A percentile compares a stretch with the other conserved stretches of the same genome.
Conservation (phyloP, 2,329 filamentous ascomycete genomes). For the Aspergillus chevalieri region DNA sequence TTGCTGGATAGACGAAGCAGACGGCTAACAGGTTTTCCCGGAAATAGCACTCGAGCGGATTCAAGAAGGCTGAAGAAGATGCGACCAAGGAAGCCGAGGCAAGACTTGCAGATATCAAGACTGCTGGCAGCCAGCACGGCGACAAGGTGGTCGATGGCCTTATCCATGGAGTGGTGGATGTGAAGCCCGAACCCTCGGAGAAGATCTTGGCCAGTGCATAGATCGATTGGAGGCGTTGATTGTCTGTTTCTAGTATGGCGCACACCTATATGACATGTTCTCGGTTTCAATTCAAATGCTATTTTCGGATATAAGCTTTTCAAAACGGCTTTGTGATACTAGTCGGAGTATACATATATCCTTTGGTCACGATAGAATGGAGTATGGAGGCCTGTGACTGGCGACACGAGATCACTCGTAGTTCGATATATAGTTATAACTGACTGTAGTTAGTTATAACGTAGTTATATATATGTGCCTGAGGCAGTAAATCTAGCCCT, state of each 20-base stretch:
- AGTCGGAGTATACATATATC: conserved; percentile 1
- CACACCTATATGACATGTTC: conserved; percentile 4
- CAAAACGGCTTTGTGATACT: background rate
- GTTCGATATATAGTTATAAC: conserved; percentile 1
- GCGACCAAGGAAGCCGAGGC: conserved; percentile 73
- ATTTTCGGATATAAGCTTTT: too few relatives aligned
- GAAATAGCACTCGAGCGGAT: conserved; percentile 78
- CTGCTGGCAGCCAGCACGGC: conserved; percentile 71
- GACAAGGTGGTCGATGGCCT: conserved; percentile 75
- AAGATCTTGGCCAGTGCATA: conserved; percentile 35
- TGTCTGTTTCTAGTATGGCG: conserved; percentile 3
- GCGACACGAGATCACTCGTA: background rate
- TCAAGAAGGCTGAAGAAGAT: conserved; percentile 73
- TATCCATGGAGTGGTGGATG: conserved; percentile 75
- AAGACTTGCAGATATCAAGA: conserved; percentile 76
- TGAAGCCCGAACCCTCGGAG: conserved; percentile 64
- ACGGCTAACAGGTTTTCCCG: background rate
- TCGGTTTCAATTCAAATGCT: conserved; percentile 6
- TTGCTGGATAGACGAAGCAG: background rate
- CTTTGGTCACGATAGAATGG: too few relatives aligned
- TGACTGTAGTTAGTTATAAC: too few relatives aligned
- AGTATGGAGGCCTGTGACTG: background rate
- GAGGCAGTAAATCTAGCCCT: conserved; percentile 1
- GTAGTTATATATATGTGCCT: background rate
- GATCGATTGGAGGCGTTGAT: conserved; percentile 7